Percentiles rank a stretch among this genome's conserved stretches.
Conservation (phyloP, 2,329 filamentous ascomycete species). For the Myriosclerotinia curreyana region DNA sequence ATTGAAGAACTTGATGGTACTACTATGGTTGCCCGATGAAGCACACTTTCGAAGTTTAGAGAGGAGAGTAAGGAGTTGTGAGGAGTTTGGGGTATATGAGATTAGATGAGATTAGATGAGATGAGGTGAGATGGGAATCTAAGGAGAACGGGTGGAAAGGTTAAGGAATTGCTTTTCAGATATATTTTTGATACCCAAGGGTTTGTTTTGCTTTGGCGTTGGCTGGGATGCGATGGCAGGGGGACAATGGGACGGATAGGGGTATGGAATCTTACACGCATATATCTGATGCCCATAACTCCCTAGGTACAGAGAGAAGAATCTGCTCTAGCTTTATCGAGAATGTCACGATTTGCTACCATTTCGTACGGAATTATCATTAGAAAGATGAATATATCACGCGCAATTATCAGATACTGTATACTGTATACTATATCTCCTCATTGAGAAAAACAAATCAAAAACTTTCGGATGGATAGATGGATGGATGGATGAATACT, state of each 20-base stretch:
- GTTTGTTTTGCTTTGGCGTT: neutral
- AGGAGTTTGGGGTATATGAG: too few species aligned
- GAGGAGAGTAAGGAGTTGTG: neutral
- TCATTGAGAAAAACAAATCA: too few species aligned
- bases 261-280: neutral
- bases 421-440: too few species aligned
- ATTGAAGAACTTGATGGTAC: neutral
- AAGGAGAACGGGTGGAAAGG: neutral
- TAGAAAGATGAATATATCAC: too few species aligned
- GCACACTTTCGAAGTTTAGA: neutral
- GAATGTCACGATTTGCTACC: neutral
- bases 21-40: neutral
- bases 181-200: constrained; percentile 9
- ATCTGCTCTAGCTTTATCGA: neutral
- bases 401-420: too few species aligned
- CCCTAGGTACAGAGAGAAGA: neutral
- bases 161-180: neutral
- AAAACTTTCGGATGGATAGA: too few species aligned
- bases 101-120: neutral
- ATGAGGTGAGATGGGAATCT: neutral
- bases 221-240: neutral
- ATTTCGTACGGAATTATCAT: neutral
- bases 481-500: too few species aligned
- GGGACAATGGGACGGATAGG: neutral
- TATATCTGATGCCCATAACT: neutral